Evolutionary conservation across 2,329 filamentous ascomycete species (phyloP).

Genomic region (Aspergillus versicolor): DNA sequence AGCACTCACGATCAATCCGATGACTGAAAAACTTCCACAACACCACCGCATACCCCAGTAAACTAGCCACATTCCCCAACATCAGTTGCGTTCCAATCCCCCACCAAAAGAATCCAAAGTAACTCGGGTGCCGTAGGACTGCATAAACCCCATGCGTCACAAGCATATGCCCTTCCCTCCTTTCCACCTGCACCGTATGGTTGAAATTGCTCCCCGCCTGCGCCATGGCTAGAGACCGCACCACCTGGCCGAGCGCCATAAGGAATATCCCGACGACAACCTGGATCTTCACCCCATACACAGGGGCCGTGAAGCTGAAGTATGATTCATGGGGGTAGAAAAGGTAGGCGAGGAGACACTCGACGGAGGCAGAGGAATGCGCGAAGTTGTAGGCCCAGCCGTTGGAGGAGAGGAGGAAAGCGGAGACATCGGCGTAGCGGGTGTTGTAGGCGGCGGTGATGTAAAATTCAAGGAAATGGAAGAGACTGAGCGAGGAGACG

Average conservation of each 20-base stretch:
- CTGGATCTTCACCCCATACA: constrained; percentile 31
- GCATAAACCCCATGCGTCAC: constrained; percentile 80
- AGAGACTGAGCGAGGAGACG: constrained; percentile 64
- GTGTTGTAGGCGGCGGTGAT: constrained; percentile 85
- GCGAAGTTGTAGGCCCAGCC: constrained; percentile 82
- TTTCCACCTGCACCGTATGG: constrained; percentile 71
- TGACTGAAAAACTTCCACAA: constrained; percentile 82
- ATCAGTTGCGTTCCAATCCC: constrained; percentile 90
- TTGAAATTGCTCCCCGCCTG: constrained; percentile 91
- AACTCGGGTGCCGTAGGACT: constrained; percentile 78
- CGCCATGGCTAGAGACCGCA: constrained; percentile 81
- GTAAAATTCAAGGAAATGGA: constrained; percentile 97
- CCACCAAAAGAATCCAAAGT: constrained; percentile 99
- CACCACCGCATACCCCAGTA: constrained; percentile 69
- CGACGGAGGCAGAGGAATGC: constrained; percentile 70
- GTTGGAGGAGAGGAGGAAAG: constrained; percentile 83
- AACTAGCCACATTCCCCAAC: constrained; percentile 79
- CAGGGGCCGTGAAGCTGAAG: constrained; percentile 45
- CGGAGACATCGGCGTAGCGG: constrained; percentile 65
- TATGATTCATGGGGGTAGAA: constrained; percentile 40
- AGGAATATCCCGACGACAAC: constrained; percentile 60
- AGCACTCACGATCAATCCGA: constrained; percentile 63
- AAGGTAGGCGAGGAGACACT: constrained; percentile 56
- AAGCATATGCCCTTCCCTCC: constrained; percentile 71
- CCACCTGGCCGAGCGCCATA: constrained; percentile 68